phyloP scores from a whole-genome alignment of 2,329 filamentous ascomycete genomes.

The Calonectria montana region DNA sequence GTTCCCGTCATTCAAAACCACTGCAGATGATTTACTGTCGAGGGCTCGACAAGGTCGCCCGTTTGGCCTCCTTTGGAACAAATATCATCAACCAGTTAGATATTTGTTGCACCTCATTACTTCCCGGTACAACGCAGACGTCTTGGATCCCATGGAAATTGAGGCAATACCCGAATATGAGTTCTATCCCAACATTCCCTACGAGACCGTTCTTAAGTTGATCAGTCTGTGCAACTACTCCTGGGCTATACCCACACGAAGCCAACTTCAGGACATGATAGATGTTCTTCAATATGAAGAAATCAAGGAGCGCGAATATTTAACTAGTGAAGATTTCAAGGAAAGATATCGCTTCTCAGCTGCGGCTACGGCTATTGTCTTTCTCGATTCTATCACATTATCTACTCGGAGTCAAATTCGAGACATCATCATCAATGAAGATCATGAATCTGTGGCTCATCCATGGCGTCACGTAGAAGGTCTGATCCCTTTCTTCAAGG shows the following conservation, averaged over 20 bases:
- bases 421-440: conserved; percentile 1
- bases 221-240: neutral
- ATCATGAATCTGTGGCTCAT: neutral
- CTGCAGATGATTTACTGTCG: neutral
- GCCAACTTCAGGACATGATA: neutral
- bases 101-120: neutral
- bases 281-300: neutral
- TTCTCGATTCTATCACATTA: neutral
- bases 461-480: neutral
- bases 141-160: neutral
- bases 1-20: neutral
- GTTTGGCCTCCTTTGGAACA: neutral
- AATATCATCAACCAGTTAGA: neutral
- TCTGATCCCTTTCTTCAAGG: neutral
- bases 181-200: neutral
- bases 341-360: conserved; percentile 26
- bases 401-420: neutral
- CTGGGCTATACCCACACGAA: neutral
- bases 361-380: conserved; percentile 13
- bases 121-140: neutral
- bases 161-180: neutral
- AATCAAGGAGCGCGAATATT: neutral
- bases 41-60: neutral
- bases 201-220: neutral
- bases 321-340: too few relatives aligned